phyloP scores from a whole-genome alignment of 768 basidiomycete species.

The Agaricus blazei region DNA sequence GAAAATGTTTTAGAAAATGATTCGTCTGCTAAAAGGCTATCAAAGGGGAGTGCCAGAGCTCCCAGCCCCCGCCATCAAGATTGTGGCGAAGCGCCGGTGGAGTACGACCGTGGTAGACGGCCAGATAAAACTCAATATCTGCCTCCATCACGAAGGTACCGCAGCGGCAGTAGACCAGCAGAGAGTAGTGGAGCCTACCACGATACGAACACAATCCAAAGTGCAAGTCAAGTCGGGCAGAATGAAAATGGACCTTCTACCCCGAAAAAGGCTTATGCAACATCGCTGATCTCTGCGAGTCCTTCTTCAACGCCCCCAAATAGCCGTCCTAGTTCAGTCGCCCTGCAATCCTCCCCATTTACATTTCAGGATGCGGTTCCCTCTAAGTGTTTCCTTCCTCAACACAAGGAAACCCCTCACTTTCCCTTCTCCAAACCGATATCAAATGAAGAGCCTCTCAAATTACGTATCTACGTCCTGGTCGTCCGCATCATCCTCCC shows the following conservation, averaged over 20 bases:
- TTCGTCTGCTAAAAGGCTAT: neutral
- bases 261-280: neutral
- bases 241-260: neutral
- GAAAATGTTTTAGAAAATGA: neutral
- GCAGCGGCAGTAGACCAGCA: neutral
- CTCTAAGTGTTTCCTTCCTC: neutral
- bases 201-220: neutral
- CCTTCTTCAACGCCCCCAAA: neutral
- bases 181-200: neutral
- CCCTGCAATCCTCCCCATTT: neutral
- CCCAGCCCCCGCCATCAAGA: neutral
- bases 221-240: neutral
- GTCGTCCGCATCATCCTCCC: slow-evolving; percentile 25
- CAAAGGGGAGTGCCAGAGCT: neutral
- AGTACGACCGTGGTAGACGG: neutral
- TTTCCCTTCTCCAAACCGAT: slow-evolving; percentile 8
- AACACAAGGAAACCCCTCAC: neutral
- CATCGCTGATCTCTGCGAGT: neutral
- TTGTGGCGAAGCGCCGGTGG: neutral
- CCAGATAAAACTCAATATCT: neutral
- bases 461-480: slow-evolving; percentile 9
- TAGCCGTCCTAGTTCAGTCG: neutral
- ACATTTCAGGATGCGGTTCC: neutral
- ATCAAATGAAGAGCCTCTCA: neutral
- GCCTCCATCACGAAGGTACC: neutral